Base-by-base conservation (phyloP, 176 grass and related monocot species). In the Ensete ventricosum region DNA sequence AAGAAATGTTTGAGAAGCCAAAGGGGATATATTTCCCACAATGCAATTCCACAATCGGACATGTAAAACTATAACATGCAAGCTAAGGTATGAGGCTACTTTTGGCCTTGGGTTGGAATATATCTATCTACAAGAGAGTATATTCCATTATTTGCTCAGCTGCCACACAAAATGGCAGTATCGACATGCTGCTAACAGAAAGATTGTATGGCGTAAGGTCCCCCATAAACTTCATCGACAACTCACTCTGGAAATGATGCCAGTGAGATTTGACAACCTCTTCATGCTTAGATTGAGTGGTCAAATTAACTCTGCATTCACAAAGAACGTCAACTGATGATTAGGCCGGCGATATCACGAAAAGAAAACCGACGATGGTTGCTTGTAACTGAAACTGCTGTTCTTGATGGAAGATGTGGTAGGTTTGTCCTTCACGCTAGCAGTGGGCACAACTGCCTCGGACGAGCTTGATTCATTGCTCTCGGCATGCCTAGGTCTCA, bases 321-420 rank as follows among this genome's bases (percentile, higher is more conserved):
- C 64, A 25, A 67, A 8, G 64, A 67, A 29, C 21, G 14, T 14
- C 25, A 67, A 34, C 22, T 4, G 14, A 11, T 22, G 9, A 14
- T 67, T 13, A 12, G 34, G 64, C 64, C 16, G 64, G 26, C 0
- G 24, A 1, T 29, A 22, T 99, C 84, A 95, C 23, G 91, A 79
- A 76, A 88, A 95, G 65, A 86, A 58, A 85, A 78, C 81, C 11
- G 91, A 79, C 22, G 88, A 82, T 50, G 82, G 84, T 73, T 99
- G 91, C 81, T 89, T 89, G 71, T 88, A 89, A 88, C 86, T 71
- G 9, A 73, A 43, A 60, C 54, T 65, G 4, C 52, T 66, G 43
- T 65, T 54, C 82, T 84, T 94, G 51, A 77, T 78, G 2, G 88
- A 84, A 9, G 77, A 79, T 26, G 83, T 58, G 60, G 60, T 9